These are phyloP conservation scores for Suaeda aralocaspica DNA, from an alignment of 148 eudicot genomes.

Conservation along the genomic window DNA sequence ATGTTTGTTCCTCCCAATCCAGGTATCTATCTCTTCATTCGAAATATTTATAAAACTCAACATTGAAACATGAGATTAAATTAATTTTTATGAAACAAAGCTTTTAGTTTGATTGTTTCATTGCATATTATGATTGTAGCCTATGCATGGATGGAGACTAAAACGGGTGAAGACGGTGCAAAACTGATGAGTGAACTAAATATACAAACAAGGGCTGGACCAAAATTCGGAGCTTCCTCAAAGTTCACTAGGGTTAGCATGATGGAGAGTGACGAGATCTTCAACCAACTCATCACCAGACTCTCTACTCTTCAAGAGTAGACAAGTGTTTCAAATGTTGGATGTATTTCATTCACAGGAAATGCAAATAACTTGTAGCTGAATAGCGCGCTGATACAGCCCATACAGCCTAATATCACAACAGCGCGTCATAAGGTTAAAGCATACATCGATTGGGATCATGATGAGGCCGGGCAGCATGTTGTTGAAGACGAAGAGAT, in stretches of 20 bases:
- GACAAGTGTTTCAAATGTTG: neutral
- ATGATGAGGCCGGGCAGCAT: too few species aligned
- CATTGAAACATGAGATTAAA: too few species aligned
- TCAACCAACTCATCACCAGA: conserved; percentile 52
- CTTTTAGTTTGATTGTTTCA: too few species aligned
- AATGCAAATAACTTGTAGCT: too few species aligned
- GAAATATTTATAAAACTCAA: neutral
- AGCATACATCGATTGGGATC: too few species aligned
- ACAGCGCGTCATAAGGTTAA: too few species aligned
- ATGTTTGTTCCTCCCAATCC: conserved; percentile 42
- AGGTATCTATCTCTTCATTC: conserved; percentile 31
- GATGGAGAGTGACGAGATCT: conserved; percentile 60
- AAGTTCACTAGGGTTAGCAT: conserved; percentile 62
- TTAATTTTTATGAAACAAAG: too few species aligned
- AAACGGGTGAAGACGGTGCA: conserved; percentile 42
- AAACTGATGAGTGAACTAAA: conserved; percentile 42
- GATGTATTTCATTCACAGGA: too few species aligned
- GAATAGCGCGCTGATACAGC: too few species aligned
- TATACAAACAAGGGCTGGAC: conserved; percentile 54
- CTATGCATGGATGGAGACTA: conserved; percentile 77
- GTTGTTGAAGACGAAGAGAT: too few species aligned
- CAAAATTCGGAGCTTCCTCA: conserved; percentile 49
- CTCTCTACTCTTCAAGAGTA: conserved; percentile 28
- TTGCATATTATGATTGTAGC: conserved; percentile 35
- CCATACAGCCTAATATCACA: too few species aligned